Base-by-base conservation (phyloP, 768 basidiomycete genomes). In the Panaeolus papilionaceus region DNA sequence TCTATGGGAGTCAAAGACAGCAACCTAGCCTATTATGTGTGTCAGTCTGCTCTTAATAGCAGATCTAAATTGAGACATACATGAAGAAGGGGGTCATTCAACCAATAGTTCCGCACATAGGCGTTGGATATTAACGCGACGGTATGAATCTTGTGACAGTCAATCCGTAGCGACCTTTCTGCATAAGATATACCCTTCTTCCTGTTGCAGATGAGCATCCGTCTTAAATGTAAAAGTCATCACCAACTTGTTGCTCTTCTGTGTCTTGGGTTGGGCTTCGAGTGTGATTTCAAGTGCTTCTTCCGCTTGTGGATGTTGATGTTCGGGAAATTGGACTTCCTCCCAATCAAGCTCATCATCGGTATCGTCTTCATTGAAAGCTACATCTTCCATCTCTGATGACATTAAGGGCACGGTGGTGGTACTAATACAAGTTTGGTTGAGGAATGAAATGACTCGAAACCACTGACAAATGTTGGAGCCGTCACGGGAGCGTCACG, bases 111-210 rank as follows among this genome's bases (percentile, higher is more conserved):
- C 45, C 98, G 87, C 23, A 88, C 78, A 54, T 83, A 78, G 4
- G 90, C 93, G 74, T 91, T 94, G 14, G 86, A 85, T 12, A 99
- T 84, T 14, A 98, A 83, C n/a, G 86, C 81, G 11, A 96, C 79
- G 9, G 95, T 93, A 72, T 99, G 98, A 14, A 95, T 82, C 79
- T 97, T 96, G 81, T 99, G 97, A 64, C 88, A 89, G 66, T 92
- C 87, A 58, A 96, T 86, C 39, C 96, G 86, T 9, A 89, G 76
- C 47, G 90, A 80, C 12, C 96, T 88, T 73, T 96, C 93, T 14
- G 87, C 87, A 68, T 88, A 83, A 39, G 86, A 77, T 68, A 88
- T 78, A 68, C 85, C 85, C 78, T 85, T 83, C 75, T 82, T 86
- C 72, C 79, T 82, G 64, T 38, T 69, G 62, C 67, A 51, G 63